Conservation (phyloP, 2,329 filamentous ascomycete genomes). For the Podosphaera fusca region DNA sequence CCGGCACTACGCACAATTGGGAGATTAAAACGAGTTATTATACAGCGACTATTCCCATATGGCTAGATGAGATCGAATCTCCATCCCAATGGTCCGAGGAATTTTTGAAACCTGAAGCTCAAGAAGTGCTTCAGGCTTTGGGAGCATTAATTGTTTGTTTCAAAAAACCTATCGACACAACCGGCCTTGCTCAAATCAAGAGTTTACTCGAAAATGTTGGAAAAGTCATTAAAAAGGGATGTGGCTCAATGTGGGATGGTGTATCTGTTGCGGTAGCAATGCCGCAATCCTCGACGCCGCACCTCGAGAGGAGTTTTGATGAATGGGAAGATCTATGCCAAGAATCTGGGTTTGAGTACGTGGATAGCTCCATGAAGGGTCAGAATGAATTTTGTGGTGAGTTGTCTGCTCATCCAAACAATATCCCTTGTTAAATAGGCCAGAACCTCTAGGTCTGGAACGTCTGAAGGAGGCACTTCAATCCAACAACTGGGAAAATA, state of each 20-base stretch:
- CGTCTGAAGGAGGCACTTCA: conserved; percentile 38
- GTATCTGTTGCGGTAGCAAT: conserved; percentile 36
- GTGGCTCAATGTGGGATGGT: conserved; percentile 41
- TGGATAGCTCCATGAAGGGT: conserved; percentile 25
- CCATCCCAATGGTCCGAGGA: conserved; percentile 26
- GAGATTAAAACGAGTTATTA: conserved; percentile 37
- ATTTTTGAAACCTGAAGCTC: conserved; percentile 36
- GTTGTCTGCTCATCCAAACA: conserved; percentile 7
- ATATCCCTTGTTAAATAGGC: conserved; percentile 1
- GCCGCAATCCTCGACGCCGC: conserved; percentile 12
- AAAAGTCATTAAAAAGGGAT: conserved; percentile 29
- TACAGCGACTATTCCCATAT: conserved; percentile 34
- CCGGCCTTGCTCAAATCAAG: conserved; percentile 10
- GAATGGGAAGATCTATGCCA: conserved; percentile 38
- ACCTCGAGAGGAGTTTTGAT: conserved; percentile 20
- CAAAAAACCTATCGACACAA: conserved; percentile 18
- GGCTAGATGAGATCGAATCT: conserved; percentile 35
- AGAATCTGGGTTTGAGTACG: conserved; percentile 36
- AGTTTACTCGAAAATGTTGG: conserved; percentile 29
- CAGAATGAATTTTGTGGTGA: conserved; percentile 36
- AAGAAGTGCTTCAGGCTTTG: conserved; percentile 36
- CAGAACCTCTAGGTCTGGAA: conserved; percentile 35
- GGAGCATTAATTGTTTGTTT: conserved; percentile 36
- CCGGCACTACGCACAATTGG: conserved; percentile 35
- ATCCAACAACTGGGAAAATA: conserved; percentile 37